phyloP scores from a whole-genome alignment of 768 basidiomycete genomes.

The Plicaturopsis crispa region DNA sequence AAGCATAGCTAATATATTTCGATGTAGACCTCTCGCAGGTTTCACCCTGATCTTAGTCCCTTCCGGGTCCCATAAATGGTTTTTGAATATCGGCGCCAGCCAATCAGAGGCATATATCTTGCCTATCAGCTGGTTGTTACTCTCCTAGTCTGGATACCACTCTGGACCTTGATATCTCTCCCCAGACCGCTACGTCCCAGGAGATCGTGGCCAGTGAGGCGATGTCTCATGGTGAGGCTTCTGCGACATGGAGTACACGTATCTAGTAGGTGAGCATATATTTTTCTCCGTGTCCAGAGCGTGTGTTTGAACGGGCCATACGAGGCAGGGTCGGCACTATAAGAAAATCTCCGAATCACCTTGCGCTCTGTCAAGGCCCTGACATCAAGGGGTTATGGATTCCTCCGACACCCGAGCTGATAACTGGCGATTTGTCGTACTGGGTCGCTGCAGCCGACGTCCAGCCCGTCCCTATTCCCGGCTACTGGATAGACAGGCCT shows the following conservation, averaged over 20 bases:
- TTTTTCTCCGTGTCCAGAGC: not conserved
- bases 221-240: constrained; percentile 11
- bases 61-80: too few species aligned
- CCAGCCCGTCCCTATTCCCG: constrained; percentile 19
- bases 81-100: constrained; percentile 10
- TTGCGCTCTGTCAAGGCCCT: constrained; percentile 12
- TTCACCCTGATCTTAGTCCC: too few species aligned
- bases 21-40: too few species aligned
- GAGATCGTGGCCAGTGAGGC: constrained; percentile 15
- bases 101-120: not conserved
- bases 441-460: constrained; percentile 22
- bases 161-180: constrained; percentile 12
- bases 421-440: constrained; percentile 21
- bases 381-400: constrained; percentile 26
- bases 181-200: constrained; percentile 17
- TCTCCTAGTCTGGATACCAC: constrained; percentile 14
- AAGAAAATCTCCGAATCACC: constrained; percentile 13
- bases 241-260: constrained; percentile 12
- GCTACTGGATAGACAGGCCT: constrained; percentile 26
- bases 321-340: constrained; percentile 13
- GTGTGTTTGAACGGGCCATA: not conserved
- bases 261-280: constrained; percentile 12
- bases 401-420: constrained; percentile 21
- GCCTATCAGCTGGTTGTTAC: constrained; percentile 10
- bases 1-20: too few species aligned